Conservation (phyloP, 164 flowering plant genomes). For the Warburgia ugandensis region DNA sequence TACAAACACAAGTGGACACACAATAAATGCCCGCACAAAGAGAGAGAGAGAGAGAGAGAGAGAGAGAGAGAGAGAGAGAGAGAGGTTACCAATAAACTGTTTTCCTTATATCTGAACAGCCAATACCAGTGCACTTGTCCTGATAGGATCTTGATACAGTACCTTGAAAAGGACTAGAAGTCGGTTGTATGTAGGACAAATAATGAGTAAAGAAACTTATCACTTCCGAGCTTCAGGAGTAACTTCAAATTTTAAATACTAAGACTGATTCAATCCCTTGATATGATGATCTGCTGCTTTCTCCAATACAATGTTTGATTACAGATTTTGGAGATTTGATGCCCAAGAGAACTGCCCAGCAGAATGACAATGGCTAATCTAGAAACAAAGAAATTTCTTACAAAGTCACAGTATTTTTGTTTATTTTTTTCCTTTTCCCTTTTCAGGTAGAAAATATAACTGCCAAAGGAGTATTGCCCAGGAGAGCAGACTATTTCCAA, state of each 20-base stretch:
- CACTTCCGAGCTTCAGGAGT: neutral
- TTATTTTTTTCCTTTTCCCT: too few relatives aligned
- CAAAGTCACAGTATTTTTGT: too few relatives aligned
- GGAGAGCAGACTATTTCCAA: constrained; percentile 4
- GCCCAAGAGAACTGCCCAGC: constrained; percentile 36
- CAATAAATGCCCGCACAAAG: too few relatives aligned
- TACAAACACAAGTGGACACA: too few relatives aligned
- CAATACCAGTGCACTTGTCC: constrained; percentile 5
- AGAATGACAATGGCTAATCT: constrained; percentile 5
- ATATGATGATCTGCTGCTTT: constrained; percentile 16
- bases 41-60: neutral
- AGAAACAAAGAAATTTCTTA: constrained; percentile 2
- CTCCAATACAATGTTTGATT: constrained; percentile 19
- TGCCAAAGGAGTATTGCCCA: constrained; percentile 92
- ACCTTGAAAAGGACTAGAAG: too few relatives aligned
- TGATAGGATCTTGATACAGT: constrained; percentile 2
- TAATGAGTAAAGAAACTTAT: neutral
- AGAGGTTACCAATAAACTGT: constrained; percentile 10
- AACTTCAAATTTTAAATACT: neutral
- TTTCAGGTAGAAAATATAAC: constrained; percentile 10
- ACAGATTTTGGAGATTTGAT: constrained; percentile 15
- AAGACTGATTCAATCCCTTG: constrained; percentile 4
- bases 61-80: neutral
- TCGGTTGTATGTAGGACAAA: neutral
- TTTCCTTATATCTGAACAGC: constrained; percentile 1